Conservation (phyloP, 1,139 yeast genomes). For the Suhomyces terraborum region DNA sequence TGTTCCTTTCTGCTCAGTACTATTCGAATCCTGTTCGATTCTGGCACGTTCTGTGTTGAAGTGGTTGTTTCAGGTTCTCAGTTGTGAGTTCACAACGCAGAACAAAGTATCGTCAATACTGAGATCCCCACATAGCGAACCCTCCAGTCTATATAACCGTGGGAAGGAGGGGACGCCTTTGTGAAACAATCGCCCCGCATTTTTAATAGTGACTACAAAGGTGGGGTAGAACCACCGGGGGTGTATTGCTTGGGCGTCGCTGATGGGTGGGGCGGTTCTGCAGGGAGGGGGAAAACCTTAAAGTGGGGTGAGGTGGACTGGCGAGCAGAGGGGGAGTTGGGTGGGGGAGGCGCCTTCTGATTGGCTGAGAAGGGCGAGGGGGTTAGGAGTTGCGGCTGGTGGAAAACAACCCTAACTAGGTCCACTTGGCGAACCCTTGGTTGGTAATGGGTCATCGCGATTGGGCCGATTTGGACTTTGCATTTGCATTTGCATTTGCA, state of each 20-base stretch:
- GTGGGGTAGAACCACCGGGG: constrained; percentile 13
- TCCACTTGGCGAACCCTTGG: background rate
- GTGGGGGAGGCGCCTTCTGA: background rate
- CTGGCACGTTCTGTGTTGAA: too few species aligned
- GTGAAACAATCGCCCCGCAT: constrained; percentile 22
- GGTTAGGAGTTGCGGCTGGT: too few species aligned
- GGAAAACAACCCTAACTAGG: background rate
- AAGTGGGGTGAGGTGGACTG: background rate
- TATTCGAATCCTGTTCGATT: too few species aligned
- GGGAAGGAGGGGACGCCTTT: constrained; percentile 18
- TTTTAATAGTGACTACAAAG: constrained; percentile 11
- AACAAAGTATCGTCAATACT: background rate
- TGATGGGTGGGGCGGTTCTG: constrained; percentile 3
- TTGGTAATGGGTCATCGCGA: background rate
- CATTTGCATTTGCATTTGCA: too few species aligned
- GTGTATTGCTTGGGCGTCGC: constrained; percentile 3
- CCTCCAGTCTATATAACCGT: constrained; percentile 5
- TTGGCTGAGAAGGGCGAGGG: background rate
- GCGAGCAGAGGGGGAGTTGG: background rate
- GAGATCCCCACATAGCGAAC: background rate
- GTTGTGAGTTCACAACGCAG: too few species aligned
- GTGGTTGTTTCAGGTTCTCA: too few species aligned
- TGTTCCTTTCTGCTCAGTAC: too few species aligned
- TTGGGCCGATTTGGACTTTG: too few species aligned
- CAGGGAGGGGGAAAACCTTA: background rate